These are phyloP conservation scores for Botrytis fabae DNA, from an alignment of 2,329 filamentous ascomycete species.

Conservation along the genomic window DNA sequence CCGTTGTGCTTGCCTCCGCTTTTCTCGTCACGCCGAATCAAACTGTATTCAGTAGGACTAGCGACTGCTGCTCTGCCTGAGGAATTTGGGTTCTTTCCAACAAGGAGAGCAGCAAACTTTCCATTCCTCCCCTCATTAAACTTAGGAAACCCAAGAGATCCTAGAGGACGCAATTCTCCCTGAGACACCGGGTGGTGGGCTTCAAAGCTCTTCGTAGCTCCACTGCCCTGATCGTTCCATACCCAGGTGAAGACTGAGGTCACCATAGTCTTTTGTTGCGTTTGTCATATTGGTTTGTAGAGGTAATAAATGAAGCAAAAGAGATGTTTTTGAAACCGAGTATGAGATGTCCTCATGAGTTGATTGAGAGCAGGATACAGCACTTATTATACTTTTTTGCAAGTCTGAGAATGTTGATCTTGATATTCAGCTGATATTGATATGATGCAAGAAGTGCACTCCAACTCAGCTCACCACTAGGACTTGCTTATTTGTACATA, in stretches of 20 bases:
- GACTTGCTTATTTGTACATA: not conserved
- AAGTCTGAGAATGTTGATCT: not conserved
- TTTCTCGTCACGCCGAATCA: not conserved
- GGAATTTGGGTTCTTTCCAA: not conserved
- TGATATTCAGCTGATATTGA: not conserved
- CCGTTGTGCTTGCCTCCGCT: not conserved
- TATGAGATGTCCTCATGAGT: not conserved
- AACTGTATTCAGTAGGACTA: not conserved
- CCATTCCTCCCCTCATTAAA: not conserved
- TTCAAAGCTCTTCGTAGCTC: not conserved
- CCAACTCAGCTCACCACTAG: not conserved
- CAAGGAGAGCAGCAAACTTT: not conserved
- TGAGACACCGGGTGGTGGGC: not conserved
- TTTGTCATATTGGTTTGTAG: not conserved
- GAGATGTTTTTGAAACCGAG: not conserved
- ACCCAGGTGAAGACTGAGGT: not conserved
- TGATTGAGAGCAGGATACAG: not conserved
- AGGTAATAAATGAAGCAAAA: not conserved
- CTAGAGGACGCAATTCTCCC: not conserved
- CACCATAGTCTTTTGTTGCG: slow-evolving; percentile 4
- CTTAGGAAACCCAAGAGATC: not conserved
- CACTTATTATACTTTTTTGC: not conserved
- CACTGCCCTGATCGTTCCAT: not conserved
- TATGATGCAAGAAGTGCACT: not conserved
- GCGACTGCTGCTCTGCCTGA: not conserved